A percentile compares a stretch with the other conserved stretches of the same genome.
These are phyloP conservation scores for Lignosus rhinocerotis DNA, from an alignment of 1,284 basidiomycete species.

Conservation along the genomic window DNA sequence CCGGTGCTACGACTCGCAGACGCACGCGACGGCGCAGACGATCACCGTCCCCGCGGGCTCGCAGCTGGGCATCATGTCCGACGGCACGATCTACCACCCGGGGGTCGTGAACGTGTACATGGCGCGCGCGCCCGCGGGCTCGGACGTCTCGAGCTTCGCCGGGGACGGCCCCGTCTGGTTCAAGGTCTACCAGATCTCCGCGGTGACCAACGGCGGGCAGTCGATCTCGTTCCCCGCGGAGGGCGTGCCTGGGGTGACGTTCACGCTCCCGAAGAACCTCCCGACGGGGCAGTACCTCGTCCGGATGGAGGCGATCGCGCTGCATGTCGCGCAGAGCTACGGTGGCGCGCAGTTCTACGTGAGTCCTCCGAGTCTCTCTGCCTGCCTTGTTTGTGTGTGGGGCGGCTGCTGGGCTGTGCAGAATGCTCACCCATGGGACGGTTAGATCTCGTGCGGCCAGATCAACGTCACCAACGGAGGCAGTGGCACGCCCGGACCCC, in stretches of 20 bases:
- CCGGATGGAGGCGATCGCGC: constrained; percentile 43
- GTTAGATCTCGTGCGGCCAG: constrained; percentile 29
- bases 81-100: constrained; percentile 34
- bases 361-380: too few relatives aligned
- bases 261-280: constrained; percentile 44
- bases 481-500: constrained; percentile 36
- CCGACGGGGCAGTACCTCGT: constrained; percentile 50
- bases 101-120: constrained; percentile 40
- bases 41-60: constrained; percentile 31
- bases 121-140: constrained; percentile 38
- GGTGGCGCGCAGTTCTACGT: constrained; percentile 34
- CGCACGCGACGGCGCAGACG: constrained; percentile 37
- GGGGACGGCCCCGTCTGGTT: constrained; percentile 48
- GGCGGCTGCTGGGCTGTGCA: background rate
- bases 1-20: constrained; percentile 48
- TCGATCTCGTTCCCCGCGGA: constrained; percentile 30
- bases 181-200: constrained; percentile 36
- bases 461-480: constrained; percentile 39
- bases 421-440: background rate
- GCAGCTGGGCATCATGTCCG: constrained; percentile 24
- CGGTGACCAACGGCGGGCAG: constrained; percentile 19
- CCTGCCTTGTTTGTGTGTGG: background rate
- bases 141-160: constrained; percentile 39
- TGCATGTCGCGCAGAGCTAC: constrained; percentile 27
- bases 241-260: constrained; percentile 31